Percentiles rank a stretch among this genome's conserved stretches.
These are phyloP conservation scores for Talaromyces sp. DNA, from an alignment of 2,329 filamentous ascomycete genomes.

Conservation along the genomic window DNA sequence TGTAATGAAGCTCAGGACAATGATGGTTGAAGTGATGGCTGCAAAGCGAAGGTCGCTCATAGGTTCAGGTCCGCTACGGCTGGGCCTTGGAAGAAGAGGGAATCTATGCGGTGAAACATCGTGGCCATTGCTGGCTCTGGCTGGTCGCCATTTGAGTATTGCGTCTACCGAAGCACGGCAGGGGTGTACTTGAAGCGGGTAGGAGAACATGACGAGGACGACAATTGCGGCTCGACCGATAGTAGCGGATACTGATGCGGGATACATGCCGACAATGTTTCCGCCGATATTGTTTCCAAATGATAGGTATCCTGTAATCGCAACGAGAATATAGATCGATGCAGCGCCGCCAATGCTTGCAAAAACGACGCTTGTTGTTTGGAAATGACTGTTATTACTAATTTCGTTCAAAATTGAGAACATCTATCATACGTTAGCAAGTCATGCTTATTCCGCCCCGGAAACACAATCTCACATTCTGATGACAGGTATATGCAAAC, in stretches of 20 bases:
- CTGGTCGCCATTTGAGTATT: constrained; percentile 85
- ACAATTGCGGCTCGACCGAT: constrained; percentile 95
- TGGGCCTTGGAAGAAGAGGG: constrained; percentile 41
- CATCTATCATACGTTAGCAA: constrained; percentile 62
- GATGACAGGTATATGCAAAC: constrained; percentile 99
- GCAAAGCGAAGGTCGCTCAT: constrained; percentile 91
- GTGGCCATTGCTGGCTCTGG: constrained; percentile 35
- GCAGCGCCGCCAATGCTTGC: constrained; percentile 88
- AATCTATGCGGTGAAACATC: constrained; percentile 46
- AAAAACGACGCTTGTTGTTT: constrained; percentile 74
- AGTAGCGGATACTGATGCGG: constrained; percentile 75
- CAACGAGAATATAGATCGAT: constrained; percentile 82
- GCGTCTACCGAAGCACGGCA: constrained; percentile 94
- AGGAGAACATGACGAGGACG: constrained; percentile 91
- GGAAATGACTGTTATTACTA: constrained; percentile 73
- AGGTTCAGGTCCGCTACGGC: constrained; percentile 51
- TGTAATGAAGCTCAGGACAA: constrained; percentile 79
- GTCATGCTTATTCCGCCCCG: too few relatives aligned
- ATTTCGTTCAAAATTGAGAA: constrained; percentile 98
- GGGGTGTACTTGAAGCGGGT: constrained; percentile 92
- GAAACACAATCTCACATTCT: constrained; percentile 64
- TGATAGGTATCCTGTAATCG: constrained; percentile 91
- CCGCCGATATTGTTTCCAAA: constrained; percentile 87
- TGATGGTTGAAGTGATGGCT: constrained; percentile 79
- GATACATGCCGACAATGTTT: constrained; percentile 92